Percentiles rank a stretch among this genome's conserved stretches.
Evolutionary conservation across 1,139 yeast genomes (phyloP).

Genomic region (Geotrichum bryndzae): DNA sequence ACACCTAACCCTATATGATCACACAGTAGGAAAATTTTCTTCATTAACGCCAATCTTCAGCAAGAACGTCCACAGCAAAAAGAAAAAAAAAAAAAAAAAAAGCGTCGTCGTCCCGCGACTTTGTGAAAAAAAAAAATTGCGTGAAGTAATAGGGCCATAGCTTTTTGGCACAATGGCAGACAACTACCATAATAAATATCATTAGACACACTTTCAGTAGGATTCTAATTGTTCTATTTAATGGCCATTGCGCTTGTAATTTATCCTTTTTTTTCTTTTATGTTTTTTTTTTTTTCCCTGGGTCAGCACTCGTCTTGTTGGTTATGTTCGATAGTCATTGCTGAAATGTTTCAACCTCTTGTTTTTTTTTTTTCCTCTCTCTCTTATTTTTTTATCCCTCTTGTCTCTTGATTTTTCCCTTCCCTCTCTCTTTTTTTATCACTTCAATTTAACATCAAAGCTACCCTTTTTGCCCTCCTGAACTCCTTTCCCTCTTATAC

Average conservation of each 20-base stretch:
- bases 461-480: not conserved
- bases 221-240: not conserved
- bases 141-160: not conserved
- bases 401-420: constrained; percentile 1
- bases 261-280: not conserved
- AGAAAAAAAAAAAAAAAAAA: not conserved
- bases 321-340: not conserved
- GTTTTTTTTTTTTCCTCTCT: not conserved
- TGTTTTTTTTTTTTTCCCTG: not conserved
- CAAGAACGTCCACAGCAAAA: not conserved
- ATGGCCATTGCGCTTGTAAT: not conserved
- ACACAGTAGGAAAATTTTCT: not conserved
- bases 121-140: not conserved
- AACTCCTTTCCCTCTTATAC: not conserved
- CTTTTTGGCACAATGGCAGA: too few relatives aligned
- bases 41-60: not conserved
- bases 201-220: not conserved
- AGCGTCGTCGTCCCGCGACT: not conserved
- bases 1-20: not conserved
- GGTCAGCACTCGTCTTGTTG: not conserved
- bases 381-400: not conserved
- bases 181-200: not conserved
- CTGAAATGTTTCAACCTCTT: not conserved
- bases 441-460: not conserved
- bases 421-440: not conserved